Base-by-base conservation (phyloP, 495 filamentous ascomycete genomes). In the Podospora anserina region DNA sequence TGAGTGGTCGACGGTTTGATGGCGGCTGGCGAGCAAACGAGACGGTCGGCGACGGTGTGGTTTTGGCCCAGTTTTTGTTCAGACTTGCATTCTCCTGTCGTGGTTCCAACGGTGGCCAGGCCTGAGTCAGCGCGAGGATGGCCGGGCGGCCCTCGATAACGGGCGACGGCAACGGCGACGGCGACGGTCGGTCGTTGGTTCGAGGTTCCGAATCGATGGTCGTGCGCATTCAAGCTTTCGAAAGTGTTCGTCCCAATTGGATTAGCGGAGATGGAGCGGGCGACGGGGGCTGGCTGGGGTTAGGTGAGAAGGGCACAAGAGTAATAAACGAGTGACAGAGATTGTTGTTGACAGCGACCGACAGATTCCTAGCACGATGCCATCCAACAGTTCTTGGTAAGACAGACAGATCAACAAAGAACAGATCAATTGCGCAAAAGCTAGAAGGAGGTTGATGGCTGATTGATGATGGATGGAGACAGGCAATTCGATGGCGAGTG, bases 311-410 rank as follows among this genome's bases (percentile, higher is more conserved):
- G 55, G 18, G 23, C 3, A 23, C 1, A 20, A 6, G 19, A 56
- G 11, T 56, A 20, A 15, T 32, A 63, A 63, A 63, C 61, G 61
- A 63, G 61, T 63, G 61, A 63, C 61, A 63, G 34, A 15, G 59
- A 26, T 61, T 11, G 5, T 44, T 49, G 32, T 44, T 49, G 32
- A 63, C 30, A 44, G 61, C 30, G 32, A 63, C 32, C 59, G 59
- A 63, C 7, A 13, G 32, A 6, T 63, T 44, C 27, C 61, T 63
- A 39, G 27, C 61, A 63, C 61, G 15, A 19, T 5, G 1, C 61
- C 61, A 63, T 63, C 23, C 23, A 23, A 23, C 23, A 23, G 23
- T 23, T 23, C 23, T 23, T 23, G 23, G 23, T 23, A 23, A 23
- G 23, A 32, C 32, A 63, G 18, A 49, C 61, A 63, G 23, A 63